These are phyloP conservation scores for Berberis vulgaris DNA, from an alignment of 164 flowering plant species.

Conservation along the genomic window DNA sequence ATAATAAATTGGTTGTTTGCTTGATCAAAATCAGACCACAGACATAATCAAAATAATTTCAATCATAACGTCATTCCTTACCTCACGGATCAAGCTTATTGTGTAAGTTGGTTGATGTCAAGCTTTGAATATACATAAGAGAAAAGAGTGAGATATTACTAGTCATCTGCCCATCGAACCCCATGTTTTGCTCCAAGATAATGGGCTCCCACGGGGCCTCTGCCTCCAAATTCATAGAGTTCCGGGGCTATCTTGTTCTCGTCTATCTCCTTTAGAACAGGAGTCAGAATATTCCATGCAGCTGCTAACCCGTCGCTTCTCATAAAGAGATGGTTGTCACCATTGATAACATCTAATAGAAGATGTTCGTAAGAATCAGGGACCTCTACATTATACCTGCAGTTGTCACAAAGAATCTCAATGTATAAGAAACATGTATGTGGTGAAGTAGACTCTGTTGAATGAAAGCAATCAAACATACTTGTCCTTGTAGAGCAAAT, in stretches of 20 bases:
- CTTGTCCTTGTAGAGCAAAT: constrained; percentile 55
- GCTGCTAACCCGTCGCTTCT: constrained; percentile 60
- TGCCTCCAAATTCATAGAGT: constrained; percentile 39
- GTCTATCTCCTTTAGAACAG: constrained; percentile 43
- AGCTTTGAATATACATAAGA: too few relatives aligned
- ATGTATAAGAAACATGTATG: background rate
- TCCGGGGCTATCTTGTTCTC: constrained; percentile 39
- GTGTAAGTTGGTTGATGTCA: too few relatives aligned
- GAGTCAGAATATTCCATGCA: constrained; percentile 53
- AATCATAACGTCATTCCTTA: too few relatives aligned
- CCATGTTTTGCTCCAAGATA: constrained; percentile 37
- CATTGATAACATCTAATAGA: constrained; percentile 55
- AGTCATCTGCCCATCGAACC: constrained; percentile 37
- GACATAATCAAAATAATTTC: too few relatives aligned
- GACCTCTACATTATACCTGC: constrained; percentile 48
- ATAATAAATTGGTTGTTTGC: too few relatives aligned
- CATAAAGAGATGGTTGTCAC: constrained; percentile 57
- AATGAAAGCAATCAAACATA: constrained; percentile 10
- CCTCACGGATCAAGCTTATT: too few relatives aligned
- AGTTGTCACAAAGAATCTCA: background rate
- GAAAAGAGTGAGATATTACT: background rate
- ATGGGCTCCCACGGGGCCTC: constrained; percentile 34
- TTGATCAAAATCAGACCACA: too few relatives aligned
- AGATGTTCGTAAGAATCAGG: constrained; percentile 70
- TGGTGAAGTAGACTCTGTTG: background rate